Evolutionary conservation across 2,329 filamentous ascomycete species (phyloP), one percentile per base, ranked within the genome.

Genomic region (Aspergillus uvarum): DNA sequence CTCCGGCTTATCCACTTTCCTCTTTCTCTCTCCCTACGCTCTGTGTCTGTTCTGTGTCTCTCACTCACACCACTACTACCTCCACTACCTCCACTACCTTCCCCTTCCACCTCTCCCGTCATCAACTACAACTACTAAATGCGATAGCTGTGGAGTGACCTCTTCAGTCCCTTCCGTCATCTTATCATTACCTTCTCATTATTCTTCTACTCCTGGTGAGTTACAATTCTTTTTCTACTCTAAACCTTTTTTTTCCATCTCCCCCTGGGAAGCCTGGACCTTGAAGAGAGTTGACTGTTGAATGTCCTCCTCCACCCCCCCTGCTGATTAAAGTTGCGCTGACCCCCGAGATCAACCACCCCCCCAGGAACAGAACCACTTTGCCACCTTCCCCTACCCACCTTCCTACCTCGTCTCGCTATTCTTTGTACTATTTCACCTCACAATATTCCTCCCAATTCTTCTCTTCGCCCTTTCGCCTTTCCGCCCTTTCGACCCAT

Each of bases 1-100:
- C 67, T 70, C 67, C 68, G 70, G 66, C 64, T 63, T 61, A 65
- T 65, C 65, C 67, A 71, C 63, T 63, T 55, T 24, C 62, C 42
- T 22, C 26, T 56, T 56, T 53, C 61, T 44, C 14, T 44, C 38
- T 44, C 14, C 38, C 32, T 35, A 26, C 22, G 22, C 6, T 26
- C 24, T 26, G 24, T 26, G 24, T 26, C 24, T 26, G 24, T 7
- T 26, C 24, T 26, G 7, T 10, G 1, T 29, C 2, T 10, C 26
- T 16, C 32, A 12, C 32, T 35, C 32, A 35, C 32, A 35, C 32
- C 32, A 35, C 12, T 16, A 35, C 14, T 16, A 14, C 14, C 32
- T 35, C 32, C 32, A 35, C 32, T 16, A 12, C 32, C 14, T 35
- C 12, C 12, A 14, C 32, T 12, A 35, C 5, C 32, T 12, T 32